These are phyloP conservation scores for Paramecium biaurelia DNA, from an alignment of 73 alveolate genomes.

Conservation along the genomic window DNA sequence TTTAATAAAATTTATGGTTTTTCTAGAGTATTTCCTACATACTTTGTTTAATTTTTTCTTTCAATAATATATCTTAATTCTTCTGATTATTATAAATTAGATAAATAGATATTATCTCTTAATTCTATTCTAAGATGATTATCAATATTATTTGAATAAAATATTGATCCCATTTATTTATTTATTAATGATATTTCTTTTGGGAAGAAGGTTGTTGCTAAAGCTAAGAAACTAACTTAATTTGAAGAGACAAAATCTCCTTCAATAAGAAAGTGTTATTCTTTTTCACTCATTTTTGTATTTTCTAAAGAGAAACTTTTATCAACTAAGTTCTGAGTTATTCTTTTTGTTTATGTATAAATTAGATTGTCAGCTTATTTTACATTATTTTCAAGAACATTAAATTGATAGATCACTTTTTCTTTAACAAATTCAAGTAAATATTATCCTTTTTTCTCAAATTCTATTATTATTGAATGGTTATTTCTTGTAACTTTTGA, in stretches of 20 bases:
- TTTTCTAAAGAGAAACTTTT: background rate
- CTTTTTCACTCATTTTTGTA: background rate
- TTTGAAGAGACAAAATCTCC: background rate
- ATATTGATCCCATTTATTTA: background rate
- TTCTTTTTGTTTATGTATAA: background rate
- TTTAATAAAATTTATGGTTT: constrained; percentile 89
- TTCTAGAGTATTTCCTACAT: constrained; percentile 89
- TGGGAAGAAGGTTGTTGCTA: background rate
- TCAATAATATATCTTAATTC: constrained; percentile 92
- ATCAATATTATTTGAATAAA: background rate
- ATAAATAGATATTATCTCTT: background rate
- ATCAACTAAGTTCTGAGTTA: background rate
- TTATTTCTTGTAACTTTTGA: background rate
- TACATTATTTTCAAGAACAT: background rate
- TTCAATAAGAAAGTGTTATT: background rate
- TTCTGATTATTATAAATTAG: constrained; percentile 60
- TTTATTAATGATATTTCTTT: background rate
- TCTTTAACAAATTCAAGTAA: background rate
- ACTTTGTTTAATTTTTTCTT: constrained; percentile 79
- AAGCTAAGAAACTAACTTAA: background rate
- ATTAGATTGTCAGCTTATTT: background rate
- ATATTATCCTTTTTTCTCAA: background rate
- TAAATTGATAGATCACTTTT: background rate
- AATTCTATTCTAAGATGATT: background rate
- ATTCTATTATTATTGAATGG: background rate